Conservation (phyloP, 305 asterid genomes). For the Petunia hybrid region DNA sequence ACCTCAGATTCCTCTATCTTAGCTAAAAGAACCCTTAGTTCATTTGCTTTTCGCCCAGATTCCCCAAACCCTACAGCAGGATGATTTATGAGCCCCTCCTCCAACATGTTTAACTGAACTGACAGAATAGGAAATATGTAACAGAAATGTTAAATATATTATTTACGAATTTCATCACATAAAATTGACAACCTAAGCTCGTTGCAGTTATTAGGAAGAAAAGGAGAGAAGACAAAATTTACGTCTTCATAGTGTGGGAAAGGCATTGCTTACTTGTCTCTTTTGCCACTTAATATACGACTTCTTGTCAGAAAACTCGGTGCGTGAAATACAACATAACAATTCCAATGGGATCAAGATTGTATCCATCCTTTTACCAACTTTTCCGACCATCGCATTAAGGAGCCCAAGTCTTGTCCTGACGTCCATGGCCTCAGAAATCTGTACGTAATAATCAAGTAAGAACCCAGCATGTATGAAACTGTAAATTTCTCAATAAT, state of each 20-base stretch:
- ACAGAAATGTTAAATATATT: conserved; percentile 36
- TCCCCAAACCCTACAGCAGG: conserved; percentile 98
- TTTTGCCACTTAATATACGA: conserved; percentile 97
- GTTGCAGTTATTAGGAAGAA: conserved; percentile 27
- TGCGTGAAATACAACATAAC: conserved; percentile 91
- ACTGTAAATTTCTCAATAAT: conserved; percentile 21
- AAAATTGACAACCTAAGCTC: conserved; percentile 1
- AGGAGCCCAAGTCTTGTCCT: conserved; percentile 93
- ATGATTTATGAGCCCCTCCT: conserved; percentile 94
- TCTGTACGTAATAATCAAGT: conserved; percentile 55
- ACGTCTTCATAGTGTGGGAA: conserved; percentile 36
- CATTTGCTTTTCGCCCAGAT: conserved; percentile 88
- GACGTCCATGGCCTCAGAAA: conserved; percentile 90
- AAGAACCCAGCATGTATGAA: conserved; percentile 22
- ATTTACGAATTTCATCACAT: conserved; percentile 6
- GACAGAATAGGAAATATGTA: conserved; percentile 63
- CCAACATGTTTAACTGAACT: conserved; percentile 98
- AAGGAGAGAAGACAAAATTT: conserved; percentile 19
- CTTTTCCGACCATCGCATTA: conserved; percentile 95
- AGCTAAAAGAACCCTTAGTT: conserved; percentile 85
- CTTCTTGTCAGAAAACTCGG: conserved; percentile 95
- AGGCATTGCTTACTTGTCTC: conserved; percentile 83
- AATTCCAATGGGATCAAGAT: conserved; percentile 90
- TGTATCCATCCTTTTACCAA: conserved; percentile 97
- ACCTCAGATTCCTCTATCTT: conserved; percentile 99